phyloP scores from a whole-genome alignment of 129 eudicot species.

The Flaveria bidentis region DNA sequence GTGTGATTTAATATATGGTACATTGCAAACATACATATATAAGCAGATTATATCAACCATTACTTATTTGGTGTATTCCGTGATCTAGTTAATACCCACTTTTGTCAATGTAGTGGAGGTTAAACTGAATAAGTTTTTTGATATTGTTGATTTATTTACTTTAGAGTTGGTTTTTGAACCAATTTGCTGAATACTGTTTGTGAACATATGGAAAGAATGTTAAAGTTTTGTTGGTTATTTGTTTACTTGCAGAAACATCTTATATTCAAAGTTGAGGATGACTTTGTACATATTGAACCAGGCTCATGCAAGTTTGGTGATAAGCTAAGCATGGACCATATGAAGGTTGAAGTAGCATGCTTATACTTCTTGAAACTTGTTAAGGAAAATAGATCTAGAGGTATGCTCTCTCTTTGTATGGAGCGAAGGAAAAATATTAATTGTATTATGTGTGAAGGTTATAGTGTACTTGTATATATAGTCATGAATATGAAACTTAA shows the following conservation, averaged over 20 bases:
- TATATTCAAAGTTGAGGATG: conserved; percentile 64
- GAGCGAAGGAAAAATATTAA: background rate
- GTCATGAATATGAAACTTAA: background rate
- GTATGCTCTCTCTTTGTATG: background rate
- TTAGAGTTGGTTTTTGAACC: conserved; percentile 13
- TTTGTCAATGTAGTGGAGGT: conserved; percentile 1
- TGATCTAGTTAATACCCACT: background rate
- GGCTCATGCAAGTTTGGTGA: conserved; percentile 40
- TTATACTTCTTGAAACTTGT: conserved; percentile 62
- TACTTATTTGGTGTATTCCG: background rate
- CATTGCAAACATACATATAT: conserved; percentile 1
- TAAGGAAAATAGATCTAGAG: background rate
- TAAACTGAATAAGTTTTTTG: conserved; percentile 1
- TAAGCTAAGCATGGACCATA: conserved; percentile 50
- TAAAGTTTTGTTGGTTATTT: conserved; percentile 13
- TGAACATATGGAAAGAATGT: conserved; percentile 5
- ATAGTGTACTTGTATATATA: background rate
- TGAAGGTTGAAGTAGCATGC: conserved; percentile 84
- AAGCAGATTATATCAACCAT: background rate
- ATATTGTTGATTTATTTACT: background rate
- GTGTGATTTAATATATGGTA: background rate
- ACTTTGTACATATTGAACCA: conserved; percentile 51
- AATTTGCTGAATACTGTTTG: background rate
- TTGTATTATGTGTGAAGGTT: background rate
- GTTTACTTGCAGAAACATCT: conserved; percentile 58